Evolutionary conservation across 345 rosid species (phyloP).

Genomic region (Eucalyptus urophylla): DNA sequence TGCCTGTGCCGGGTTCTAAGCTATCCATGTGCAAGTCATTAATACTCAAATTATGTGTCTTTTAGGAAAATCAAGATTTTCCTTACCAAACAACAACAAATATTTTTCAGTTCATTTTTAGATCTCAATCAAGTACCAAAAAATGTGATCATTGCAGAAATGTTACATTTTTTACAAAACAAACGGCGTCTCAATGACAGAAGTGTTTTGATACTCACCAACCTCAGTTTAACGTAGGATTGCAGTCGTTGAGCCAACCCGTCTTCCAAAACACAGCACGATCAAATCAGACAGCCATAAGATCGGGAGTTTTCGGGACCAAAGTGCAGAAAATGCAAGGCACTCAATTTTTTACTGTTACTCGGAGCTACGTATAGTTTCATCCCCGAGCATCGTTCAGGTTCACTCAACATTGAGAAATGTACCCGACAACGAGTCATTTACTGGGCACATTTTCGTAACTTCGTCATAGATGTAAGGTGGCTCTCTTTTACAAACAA

Average conservation of each 20-base stretch:
- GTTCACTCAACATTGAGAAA: not conserved
- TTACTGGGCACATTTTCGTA: not conserved
- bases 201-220: not conserved
- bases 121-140: too few species aligned
- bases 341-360: not conserved
- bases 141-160: too few species aligned
- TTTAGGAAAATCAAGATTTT: not conserved
- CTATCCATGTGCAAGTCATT: not conserved
- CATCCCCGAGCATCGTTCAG: not conserved
- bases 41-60: too few species aligned
- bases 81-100: rapidly evolving
- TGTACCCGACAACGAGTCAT: not conserved
- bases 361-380: not conserved
- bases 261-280: not conserved
- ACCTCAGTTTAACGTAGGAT: not conserved
- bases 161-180: too few species aligned
- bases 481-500: not conserved
- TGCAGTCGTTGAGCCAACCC: not conserved
- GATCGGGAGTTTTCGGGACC: not conserved
- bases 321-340: not conserved
- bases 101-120: too few species aligned
- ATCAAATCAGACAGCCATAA: not conserved
- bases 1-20: rapidly evolving
- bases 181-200: not conserved
- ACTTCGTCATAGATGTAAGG: not conserved